Conservation (phyloP, 2,329 filamentous ascomycete genomes). For the Xylariaceae sp. region DNA sequence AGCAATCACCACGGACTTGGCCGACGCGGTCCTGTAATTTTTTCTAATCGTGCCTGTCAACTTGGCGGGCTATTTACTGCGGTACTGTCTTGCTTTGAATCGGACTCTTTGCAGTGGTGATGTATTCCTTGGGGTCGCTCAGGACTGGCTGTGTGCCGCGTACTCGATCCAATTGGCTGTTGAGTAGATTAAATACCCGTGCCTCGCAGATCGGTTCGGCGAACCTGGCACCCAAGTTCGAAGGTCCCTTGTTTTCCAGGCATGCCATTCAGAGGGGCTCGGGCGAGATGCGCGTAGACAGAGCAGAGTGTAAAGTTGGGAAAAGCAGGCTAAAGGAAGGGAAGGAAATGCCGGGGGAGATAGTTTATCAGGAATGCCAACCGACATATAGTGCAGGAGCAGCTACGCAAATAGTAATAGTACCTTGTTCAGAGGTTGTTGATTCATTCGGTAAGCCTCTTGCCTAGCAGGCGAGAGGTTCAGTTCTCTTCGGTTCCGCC, state of each 20-base stretch:
- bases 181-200: slow-evolving; percentile 26
- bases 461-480: slow-evolving; percentile 35
- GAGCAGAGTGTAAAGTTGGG: slow-evolving; percentile 2
- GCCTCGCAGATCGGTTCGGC: slow-evolving; percentile 26
- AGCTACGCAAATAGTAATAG: slow-evolving; percentile 17
- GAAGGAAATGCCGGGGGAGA: slow-evolving; percentile 7
- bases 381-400: not conserved
- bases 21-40: too few species aligned
- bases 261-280: slow-evolving; percentile 8
- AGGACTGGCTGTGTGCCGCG: slow-evolving; percentile 22
- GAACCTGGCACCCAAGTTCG: slow-evolving; percentile 20
- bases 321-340: slow-evolving; percentile 2
- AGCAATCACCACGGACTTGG: too few species aligned
- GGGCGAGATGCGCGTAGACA: not conserved
- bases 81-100: too few species aligned
- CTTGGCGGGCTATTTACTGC: too few species aligned
- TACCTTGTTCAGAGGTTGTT: slow-evolving; percentile 45
- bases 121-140: slow-evolving; percentile 10
- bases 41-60: too few species aligned
- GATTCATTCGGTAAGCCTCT: slow-evolving; percentile 45
- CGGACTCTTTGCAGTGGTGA: too few species aligned
- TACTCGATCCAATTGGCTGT: slow-evolving; percentile 29
- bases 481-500: slow-evolving; percentile 28
- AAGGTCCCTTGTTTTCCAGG: slow-evolving; percentile 11
- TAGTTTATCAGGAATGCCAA: not conserved